These are phyloP conservation scores for Grosmannia huntii DNA, from an alignment of 2,329 filamentous ascomycete genomes.

Conservation along the genomic window DNA sequence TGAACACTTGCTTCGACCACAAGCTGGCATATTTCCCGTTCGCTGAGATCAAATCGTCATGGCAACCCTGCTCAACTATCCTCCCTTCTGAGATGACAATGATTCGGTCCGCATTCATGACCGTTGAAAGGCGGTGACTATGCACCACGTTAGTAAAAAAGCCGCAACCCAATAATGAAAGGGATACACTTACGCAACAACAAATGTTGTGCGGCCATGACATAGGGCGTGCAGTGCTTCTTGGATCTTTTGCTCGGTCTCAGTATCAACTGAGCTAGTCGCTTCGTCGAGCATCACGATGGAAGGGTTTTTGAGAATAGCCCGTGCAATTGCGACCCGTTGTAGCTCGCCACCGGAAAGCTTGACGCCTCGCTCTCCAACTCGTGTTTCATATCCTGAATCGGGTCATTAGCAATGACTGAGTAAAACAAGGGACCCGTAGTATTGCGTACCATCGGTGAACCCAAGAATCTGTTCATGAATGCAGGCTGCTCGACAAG, in stretches of 20 bases:
- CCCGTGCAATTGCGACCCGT: conserved; percentile 55
- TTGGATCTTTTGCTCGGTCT: conserved; percentile 56
- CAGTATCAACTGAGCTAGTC: conserved; percentile 63
- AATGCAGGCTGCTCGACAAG: conserved; percentile 41
- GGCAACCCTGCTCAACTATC: conserved; percentile 50
- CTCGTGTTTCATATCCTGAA: conserved; percentile 33
- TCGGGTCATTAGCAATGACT: conserved; percentile 4
- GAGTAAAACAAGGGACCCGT: neutral
- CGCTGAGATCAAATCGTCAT: conserved; percentile 43
- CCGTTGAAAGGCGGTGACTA: conserved; percentile 56
- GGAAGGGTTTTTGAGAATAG: conserved; percentile 60
- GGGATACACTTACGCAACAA: conserved; percentile 40
- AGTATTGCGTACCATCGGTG: conserved; percentile 27
- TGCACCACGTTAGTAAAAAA: neutral
- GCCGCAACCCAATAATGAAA: neutral
- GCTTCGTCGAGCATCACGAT: conserved; percentile 70
- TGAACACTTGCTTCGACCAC: conserved; percentile 48
- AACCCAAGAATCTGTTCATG: conserved; percentile 45
- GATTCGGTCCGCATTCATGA: conserved; percentile 56
- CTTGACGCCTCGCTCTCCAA: conserved; percentile 42
- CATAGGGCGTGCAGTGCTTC: conserved; percentile 45
- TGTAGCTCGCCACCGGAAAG: conserved; percentile 56
- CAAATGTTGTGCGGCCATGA: conserved; percentile 50
- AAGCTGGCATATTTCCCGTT: conserved; percentile 50
- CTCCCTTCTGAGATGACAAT: conserved; percentile 51